Base-by-base conservation (phyloP, 192 early-diverging fungal genomes). In the Coemansia sp. region DNA sequence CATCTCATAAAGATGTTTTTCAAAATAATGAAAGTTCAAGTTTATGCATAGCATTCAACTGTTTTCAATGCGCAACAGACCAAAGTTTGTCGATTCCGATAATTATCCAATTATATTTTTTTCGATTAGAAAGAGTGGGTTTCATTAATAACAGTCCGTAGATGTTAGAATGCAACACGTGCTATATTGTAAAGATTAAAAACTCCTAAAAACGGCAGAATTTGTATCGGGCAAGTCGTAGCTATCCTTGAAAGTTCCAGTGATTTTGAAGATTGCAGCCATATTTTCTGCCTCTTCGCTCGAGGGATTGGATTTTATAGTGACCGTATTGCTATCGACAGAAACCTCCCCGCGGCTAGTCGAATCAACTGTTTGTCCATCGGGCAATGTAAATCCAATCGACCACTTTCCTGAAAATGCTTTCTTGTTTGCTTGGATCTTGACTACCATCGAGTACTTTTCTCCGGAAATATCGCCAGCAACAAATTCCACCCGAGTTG, bases 401-500 rank as follows among this genome's bases (percentile, higher is more conserved):
- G 51, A 51, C 77, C 77, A 79, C 45, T 79, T 53, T 10, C 71
- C 77, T 2, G 58, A 60, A 56, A 74, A 74, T 9, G 70, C 59
- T 13, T 52, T 59, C 33, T 66, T 59, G 31, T 74, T 41, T 13
- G 77, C 57, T 41, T 66, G 71, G 26, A 79, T 61, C 50, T 79
- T 79, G 20, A 79, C 57, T 13, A 79, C 71, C 13, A 67, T 60
- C 9, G 62, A 38, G 46, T 66, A 79, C 38, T 58, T 65, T 43
- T 68, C 65, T 35, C 59, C 62, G 15, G 52, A 33, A 53, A 70
- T 51, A n/a, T 62, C 61, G 16, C 66, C 63, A 15, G 59, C 70
- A 8, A 66, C 56, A 61, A 79, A 69, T 38, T 70, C 68, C 8
- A 74, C 63, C 13, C 67, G 67, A 13, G 68, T 59, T n/a, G 78